Base-by-base conservation (phyloP, 2,329 filamentous ascomycete species). In the Pseudocercospora crystallina region DNA sequence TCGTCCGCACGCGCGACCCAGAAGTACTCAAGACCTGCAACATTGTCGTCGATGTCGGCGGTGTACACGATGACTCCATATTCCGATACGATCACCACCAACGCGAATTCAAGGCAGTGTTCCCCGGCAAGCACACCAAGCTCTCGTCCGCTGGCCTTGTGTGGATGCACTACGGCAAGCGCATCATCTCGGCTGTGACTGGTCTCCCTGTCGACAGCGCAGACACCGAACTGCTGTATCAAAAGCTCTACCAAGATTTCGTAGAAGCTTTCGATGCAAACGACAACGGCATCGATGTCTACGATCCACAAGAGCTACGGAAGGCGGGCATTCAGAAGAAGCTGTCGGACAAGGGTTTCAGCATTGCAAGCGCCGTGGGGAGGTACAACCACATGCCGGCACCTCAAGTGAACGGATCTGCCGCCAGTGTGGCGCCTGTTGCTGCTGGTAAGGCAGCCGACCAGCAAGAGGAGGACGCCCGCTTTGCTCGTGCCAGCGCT, bases 71-170 rank as follows among this genome's bases (percentile, higher is more conserved):
- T 67, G 75, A 88, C 48, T 71, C 76, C 43, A 74, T 73, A 58
- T 83, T 90, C 73, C 87, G 92, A 64, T 99, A 89, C 78, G 94
- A 99, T 74, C 94, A 99, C 76, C 94, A 99, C 80, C 94, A 99
- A 79, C 90, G 92, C 59, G 85, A 84, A 67, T 99, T 99, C 78
- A 73, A 75, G 53, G 86, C 87, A 50, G 90, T 86, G 40, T 99
- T 99, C 74, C 90, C 92, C 14, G 82, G 82, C 54, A 87, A 87
- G 65, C 70, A 74, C 47, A 99, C 94, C 58, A 96, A 95, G 79
- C 86, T 99, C 51, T 95, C 89, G 49, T 95, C 89, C 54, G 94
- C 94, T 0, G 94, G 94, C 1, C 81, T 99, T 15, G 90, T 99
- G 31, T 99, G 94, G 77, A 82, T 96, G 80, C 92, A 97, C 77